Conservation (phyloP, 192 early-diverging fungal genomes). For the Phlyctochytrium planicorne region DNA sequence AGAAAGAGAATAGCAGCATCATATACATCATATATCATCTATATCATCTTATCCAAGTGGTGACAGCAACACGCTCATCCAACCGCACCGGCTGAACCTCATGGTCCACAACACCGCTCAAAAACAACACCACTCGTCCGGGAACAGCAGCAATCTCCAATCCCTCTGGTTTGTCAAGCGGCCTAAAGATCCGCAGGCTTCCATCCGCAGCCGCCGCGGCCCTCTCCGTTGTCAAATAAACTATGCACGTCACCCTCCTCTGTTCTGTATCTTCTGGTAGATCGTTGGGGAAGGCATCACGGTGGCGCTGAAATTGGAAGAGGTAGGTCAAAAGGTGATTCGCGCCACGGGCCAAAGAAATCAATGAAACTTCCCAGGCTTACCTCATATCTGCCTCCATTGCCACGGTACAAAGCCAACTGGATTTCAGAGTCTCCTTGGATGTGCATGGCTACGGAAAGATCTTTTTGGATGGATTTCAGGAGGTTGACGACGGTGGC, state of each 20-base stretch:
- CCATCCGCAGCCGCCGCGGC: constrained; percentile 52
- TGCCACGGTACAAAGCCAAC: constrained; percentile 16
- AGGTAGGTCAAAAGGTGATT: neutral
- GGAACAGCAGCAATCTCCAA: constrained; percentile 39
- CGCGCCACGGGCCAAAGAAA: too few species aligned
- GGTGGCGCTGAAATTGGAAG: constrained; percentile 31
- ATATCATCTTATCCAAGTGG: constrained; percentile 16
- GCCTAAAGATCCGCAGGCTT: constrained; percentile 53
- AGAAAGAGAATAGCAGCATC: neutral
- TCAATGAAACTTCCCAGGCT: too few species aligned
- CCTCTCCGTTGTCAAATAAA: constrained; percentile 60
- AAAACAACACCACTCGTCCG: constrained; percentile 46
- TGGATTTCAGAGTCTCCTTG: constrained; percentile 16
- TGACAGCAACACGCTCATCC: constrained; percentile 3
- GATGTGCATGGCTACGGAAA: neutral
- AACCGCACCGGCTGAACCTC: constrained; percentile 19
- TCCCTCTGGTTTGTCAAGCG: constrained; percentile 31
- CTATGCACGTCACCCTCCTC: constrained; percentile 56
- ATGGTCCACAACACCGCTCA: constrained; percentile 61
- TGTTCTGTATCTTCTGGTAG: constrained; percentile 49
- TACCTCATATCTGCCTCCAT: constrained; percentile 28
- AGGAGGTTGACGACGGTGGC: neutral
- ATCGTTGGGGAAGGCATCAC: constrained; percentile 59
- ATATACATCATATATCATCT: neutral
- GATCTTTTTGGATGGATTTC: constrained; percentile 4